Evolutionary conservation across 495 filamentous ascomycete species (phyloP), one percentile per base, ranked within the genome.

Genomic region (Neurospora cerealis): DNA sequence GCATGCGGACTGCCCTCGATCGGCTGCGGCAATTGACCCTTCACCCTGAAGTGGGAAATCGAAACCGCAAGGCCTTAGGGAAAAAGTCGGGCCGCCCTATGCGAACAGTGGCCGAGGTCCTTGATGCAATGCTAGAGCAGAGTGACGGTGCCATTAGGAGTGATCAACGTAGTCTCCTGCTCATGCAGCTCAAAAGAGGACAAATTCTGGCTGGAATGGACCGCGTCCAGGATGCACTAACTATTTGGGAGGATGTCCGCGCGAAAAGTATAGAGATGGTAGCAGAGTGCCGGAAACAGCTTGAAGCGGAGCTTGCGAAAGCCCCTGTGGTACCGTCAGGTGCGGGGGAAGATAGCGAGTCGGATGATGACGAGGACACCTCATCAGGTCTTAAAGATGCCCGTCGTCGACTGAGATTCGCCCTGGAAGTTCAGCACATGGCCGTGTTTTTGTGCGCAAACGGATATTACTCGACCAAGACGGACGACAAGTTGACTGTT

Each of bases 121-220:
- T 98, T 32, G 89, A 93, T 48, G 89, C 90, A 5, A 97, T 98
- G 95, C 90, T 97, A 73, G 94, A 97, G 34, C 88, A 93, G 72
- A 92, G 90, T 17, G 90, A 94, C 37, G 81, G 83, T 24, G 75
- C 81, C 4, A 87, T 92, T 24, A 86, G 89, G 36, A 80, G 87
- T 0, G 90, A 96, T 70, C 90, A 97, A 76, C 87, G 94, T 32
- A 78, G 80, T 10, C 81, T 90, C 17, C 83, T 96, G 1, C 77
- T 87, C 1, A 85, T 86, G 11, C 89, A 88, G 74, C 77, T 96
- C 24, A 82, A 85, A 7, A 85, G 89, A 39, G 95, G 93, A 3
- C 95, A 96, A 75, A 80, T 97, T 8, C 80, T 92, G 39, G 94
- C 93, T 60, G 91, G 91, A 75, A 87, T 87, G 9, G 79, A 82